phyloP scores from a whole-genome alignment of 495 filamentous ascomycete genomes.

The Penicillium taxi region DNA sequence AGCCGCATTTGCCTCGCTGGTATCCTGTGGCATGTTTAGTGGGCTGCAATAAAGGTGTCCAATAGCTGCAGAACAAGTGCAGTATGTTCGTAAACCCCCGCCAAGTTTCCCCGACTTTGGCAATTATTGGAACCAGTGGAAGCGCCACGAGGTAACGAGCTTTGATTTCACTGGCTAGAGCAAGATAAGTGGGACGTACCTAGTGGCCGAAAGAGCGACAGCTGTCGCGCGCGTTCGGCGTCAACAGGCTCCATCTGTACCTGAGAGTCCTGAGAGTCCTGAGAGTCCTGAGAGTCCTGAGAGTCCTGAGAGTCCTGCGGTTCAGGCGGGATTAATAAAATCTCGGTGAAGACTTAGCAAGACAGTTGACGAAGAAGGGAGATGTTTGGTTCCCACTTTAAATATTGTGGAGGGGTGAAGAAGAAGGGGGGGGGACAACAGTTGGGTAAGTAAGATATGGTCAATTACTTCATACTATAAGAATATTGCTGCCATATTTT shows the following conservation, averaged over 20 bases:
- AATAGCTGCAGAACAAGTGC: slow-evolving; percentile 1
- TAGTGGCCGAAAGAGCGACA: slow-evolving; percentile 43
- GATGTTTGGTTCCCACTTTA: no score
- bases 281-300: no score
- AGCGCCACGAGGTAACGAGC: slow-evolving; percentile 32
- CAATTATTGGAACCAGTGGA: slow-evolving; percentile 27
- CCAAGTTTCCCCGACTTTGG: slow-evolving; percentile 6
- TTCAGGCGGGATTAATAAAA: slow-evolving; percentile 13
- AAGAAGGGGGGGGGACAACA: background rate
- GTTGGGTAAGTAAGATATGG: no score
- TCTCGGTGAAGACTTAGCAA: no score
- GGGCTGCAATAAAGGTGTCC: slow-evolving; percentile 2
- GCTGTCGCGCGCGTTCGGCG: slow-evolving; percentile 39
- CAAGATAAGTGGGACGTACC: slow-evolving; percentile 28
- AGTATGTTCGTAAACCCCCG: slow-evolving; percentile 8
- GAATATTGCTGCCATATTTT: no score
- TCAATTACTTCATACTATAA: no score
- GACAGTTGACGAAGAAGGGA: no score
- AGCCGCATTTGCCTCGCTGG: slow-evolving; percentile 46
- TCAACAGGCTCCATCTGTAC: slow-evolving; percentile 33
- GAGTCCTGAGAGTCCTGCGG: no score
- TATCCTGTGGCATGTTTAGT: slow-evolving; percentile 31
- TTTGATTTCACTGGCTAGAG: slow-evolving; percentile 31
- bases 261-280: no score
- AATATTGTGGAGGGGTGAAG: no score